Percentiles rank a stretch among this genome's conserved stretches.
These are phyloP conservation scores for Aaosphaeria arxii DNA, from an alignment of 2,329 filamentous ascomycete genomes.

Conservation along the genomic window DNA sequence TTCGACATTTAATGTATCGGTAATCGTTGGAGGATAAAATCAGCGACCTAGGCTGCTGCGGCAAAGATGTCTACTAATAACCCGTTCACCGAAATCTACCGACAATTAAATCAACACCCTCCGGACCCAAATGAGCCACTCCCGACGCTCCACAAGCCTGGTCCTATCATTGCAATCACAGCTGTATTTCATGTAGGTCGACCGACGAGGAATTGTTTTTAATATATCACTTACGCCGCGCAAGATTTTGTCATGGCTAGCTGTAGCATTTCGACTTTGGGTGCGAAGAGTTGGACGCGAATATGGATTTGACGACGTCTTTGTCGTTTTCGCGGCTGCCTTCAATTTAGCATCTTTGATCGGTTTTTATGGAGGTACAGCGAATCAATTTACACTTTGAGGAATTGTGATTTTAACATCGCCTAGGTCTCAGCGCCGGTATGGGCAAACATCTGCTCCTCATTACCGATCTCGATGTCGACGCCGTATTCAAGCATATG, in stretches of 20 bases:
- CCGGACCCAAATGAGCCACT: constrained; percentile 17
- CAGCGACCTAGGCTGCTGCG: no score
- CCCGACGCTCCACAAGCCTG: constrained; percentile 17
- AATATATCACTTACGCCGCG: neutral
- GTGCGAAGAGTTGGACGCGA: constrained; percentile 24
- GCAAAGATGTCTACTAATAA: neutral
- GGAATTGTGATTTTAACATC: no score
- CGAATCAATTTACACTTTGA: neutral
- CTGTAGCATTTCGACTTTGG: constrained; percentile 24
- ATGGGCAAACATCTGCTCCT: constrained; percentile 29
- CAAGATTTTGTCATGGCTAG: constrained; percentile 19
- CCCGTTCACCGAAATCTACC: neutral
- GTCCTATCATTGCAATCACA: constrained; percentile 22
- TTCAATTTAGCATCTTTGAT: constrained; percentile 19
- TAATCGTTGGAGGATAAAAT: no score
- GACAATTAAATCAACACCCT: neutral
- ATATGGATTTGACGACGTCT: constrained; percentile 33
- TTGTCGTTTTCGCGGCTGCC: constrained; percentile 24
- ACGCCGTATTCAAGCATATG: constrained; percentile 16
- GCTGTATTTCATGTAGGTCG: constrained; percentile 20
- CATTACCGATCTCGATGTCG: constrained; percentile 7
- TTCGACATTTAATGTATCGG: no score
- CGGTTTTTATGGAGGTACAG: constrained; percentile 17
- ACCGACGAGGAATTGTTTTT: neutral
- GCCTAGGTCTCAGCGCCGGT: constrained; percentile 20